Evolutionary conservation across 345 rosid species (phyloP), one percentile per base, ranked within the genome.

Genomic region (Geranium rotundifolium): DNA sequence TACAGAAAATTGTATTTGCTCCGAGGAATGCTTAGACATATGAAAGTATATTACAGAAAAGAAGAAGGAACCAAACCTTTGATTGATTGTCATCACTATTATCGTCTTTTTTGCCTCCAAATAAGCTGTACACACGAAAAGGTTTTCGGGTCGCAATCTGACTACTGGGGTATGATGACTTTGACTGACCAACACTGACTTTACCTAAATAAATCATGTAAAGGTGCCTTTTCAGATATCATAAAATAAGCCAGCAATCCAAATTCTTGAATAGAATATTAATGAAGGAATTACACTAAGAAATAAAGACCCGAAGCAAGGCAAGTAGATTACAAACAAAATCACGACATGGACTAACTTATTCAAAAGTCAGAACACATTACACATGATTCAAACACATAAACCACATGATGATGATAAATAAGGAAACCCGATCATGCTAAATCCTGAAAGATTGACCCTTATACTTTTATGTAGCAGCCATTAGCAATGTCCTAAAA

Each of bases 91-190:
- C 97, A 50, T 80, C 90, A 39, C 81, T 63, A 54, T 77, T 76
- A 58, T 79, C 80, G 5, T 90, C 89, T 76, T 84, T 88, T 49
- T 86, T 85, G 27, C 93, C 95, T 68, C 97, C 97, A 68, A 90
- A 90, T 13, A 85, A 67, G 62, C 82, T 86, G 76, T 75, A 60
- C 29, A 88, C 82, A 49, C 76, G 78, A 55, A 86, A 71, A 66
- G 81, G 64, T 71, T 78, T 69, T 41, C 10, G 14, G 50, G 50
- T 41, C 50, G 13, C 50, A 41, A 41, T 41, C 50, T 41, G 50
- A 41, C 50, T 41, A 12, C 50, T 12, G 14, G 4, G 4, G 50
- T 12, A 41, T 41, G 50, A 41, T 41, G 10, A 4, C 12, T 41
- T 41, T 41, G 50, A 41, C 50, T 5, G 50, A 9, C 50, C 50